Conservation (phyloP, 108 stramenopile genomes). For the Cyclostephanos invisitatus region DNA sequence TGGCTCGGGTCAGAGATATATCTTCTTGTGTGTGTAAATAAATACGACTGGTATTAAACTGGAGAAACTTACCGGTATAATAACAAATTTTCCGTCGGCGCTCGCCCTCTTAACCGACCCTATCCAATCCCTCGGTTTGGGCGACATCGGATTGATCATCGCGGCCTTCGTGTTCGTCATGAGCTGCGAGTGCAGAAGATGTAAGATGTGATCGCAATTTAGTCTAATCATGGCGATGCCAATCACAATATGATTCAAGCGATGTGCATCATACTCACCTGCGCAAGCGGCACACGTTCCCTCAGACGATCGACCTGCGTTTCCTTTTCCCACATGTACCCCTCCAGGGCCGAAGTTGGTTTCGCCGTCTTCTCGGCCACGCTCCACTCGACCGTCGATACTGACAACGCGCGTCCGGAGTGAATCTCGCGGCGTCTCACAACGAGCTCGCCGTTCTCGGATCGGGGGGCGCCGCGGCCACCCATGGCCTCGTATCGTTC, state of each 20-base stretch:
- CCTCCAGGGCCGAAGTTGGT: constrained; percentile 73
- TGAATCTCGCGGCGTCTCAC: constrained; percentile 78
- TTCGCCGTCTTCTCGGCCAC: constrained; percentile 84
- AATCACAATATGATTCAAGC: too few relatives aligned
- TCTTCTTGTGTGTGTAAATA: neutral
- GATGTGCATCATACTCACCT: constrained; percentile 28
- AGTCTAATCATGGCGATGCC: too few relatives aligned
- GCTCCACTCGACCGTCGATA: constrained; percentile 86
- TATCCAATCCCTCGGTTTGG: constrained; percentile 81
- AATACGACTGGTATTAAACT: neutral
- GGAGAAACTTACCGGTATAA: constrained; percentile 58
- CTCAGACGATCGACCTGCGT: constrained; percentile 85
- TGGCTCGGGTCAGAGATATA: neutral
- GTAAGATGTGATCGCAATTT: too few relatives aligned
- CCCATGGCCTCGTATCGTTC: neutral
- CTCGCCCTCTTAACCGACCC: constrained; percentile 60
- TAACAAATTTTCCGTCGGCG: constrained; percentile 61
- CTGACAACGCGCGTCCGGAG: constrained; percentile 80
- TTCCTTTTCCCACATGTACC: constrained; percentile 92
- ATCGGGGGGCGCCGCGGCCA: constrained; percentile 59
- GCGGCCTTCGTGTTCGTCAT: constrained; percentile 67
- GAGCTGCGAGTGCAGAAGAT: neutral
- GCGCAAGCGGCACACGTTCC: constrained; percentile 78
- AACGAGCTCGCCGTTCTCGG: constrained; percentile 76
- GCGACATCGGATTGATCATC: constrained; percentile 60